Conservation (phyloP, 2,329 filamentous ascomycete genomes). For the Nectriaceae sp. region DNA sequence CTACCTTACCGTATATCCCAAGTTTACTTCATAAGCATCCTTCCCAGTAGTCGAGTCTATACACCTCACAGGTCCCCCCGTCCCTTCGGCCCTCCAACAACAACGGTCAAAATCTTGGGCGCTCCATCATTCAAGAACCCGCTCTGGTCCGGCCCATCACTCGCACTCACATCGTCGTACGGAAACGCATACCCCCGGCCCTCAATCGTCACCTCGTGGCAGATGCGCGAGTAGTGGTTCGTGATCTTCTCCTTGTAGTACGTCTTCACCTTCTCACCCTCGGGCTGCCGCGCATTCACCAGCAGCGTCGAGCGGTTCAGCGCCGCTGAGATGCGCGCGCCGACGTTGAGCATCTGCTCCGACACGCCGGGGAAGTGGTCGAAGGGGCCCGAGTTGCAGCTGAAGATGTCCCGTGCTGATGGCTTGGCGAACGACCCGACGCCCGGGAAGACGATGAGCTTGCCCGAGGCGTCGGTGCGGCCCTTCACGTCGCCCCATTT, state of each 20-base stretch:
- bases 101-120: constrained; percentile 57
- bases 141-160: constrained; percentile 58
- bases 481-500: constrained; percentile 51
- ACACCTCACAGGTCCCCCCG: constrained; percentile 13
- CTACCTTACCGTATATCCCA: too few relatives aligned
- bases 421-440: constrained; percentile 52
- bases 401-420: constrained; percentile 51
- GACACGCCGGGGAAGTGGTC: constrained; percentile 42
- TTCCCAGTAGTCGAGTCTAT: too few relatives aligned
- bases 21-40: too few relatives aligned
- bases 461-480: constrained; percentile 37
- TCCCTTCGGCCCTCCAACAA: constrained; percentile 54
- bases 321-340: constrained; percentile 73
- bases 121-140: constrained; percentile 61
- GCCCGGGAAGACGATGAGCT: constrained; percentile 43
- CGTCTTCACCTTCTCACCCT: constrained; percentile 45
- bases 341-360: constrained; percentile 60
- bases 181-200: constrained; percentile 69
- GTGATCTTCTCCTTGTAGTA: constrained; percentile 59
- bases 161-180: constrained; percentile 67
- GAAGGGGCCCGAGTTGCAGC: constrained; percentile 60
- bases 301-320: constrained; percentile 75
- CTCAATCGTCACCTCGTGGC: constrained; percentile 61
- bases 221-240: constrained; percentile 68
- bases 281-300: constrained; percentile 51